phyloP scores from a whole-genome alignment of 1,284 basidiomycete species.

The Laetiporus sulphureus region DNA sequence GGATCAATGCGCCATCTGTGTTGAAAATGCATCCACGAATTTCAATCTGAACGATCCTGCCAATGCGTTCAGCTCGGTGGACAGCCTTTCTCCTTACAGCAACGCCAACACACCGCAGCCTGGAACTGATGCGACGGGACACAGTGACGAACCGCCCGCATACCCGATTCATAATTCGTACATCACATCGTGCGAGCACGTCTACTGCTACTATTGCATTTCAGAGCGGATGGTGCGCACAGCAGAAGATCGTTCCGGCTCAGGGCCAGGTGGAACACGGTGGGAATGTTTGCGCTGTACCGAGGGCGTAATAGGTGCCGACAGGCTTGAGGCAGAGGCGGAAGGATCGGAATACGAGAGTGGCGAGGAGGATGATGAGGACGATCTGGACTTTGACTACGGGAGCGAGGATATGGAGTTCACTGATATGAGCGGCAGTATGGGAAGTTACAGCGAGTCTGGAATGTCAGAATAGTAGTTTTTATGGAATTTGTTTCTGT shows the following conservation, averaged over 20 bases:
- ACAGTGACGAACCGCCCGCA: slow-evolving; percentile 37
- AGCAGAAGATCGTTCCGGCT: slow-evolving; percentile 54
- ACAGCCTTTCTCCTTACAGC: slow-evolving; percentile 17
- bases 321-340: slow-evolving; percentile 38
- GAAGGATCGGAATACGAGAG: slow-evolving; percentile 25
- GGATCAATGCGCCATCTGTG: slow-evolving; percentile 76
- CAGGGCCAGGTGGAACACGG: slow-evolving; percentile 27
- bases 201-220: slow-evolving; percentile 87
- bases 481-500: background rate
- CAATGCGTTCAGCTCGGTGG: slow-evolving; percentile 40
- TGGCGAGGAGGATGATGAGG: slow-evolving; percentile 18
- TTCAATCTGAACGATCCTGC: slow-evolving; percentile 48
- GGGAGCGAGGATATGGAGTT: slow-evolving; percentile 25
- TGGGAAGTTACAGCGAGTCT: slow-evolving; percentile 41
- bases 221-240: slow-evolving; percentile 72
- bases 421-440: slow-evolving; percentile 26
- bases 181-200: slow-evolving; percentile 69
- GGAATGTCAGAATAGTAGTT: slow-evolving; percentile 19
- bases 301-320: slow-evolving; percentile 48
- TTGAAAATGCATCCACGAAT: slow-evolving; percentile 61
- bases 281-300: slow-evolving; percentile 84
- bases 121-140: slow-evolving; percentile 4
- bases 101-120: slow-evolving; percentile 3
- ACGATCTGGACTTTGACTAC: slow-evolving; percentile 18
- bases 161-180: slow-evolving; percentile 70